Base-by-base conservation (phyloP, 2,329 filamentous ascomycete species). In the Penicillium freii region DNA sequence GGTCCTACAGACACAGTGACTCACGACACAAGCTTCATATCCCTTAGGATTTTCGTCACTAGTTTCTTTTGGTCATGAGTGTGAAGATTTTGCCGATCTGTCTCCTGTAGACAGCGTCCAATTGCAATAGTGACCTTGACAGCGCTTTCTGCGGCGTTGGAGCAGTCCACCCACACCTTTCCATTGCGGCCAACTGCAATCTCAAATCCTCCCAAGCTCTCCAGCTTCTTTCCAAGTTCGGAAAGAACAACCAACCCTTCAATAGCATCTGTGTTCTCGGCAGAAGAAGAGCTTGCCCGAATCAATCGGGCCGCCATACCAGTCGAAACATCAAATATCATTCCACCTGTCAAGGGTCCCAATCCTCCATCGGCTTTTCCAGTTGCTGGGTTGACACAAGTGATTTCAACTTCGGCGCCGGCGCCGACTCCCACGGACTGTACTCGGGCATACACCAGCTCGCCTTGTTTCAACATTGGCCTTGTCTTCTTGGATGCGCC, bases 161-260 rank as follows among this genome's bases (percentile, higher is more conserved):
- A 75, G 64, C 89, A 92, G 69, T 93, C 87, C 15, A 97, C 89
- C 92, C 94, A 97, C 23, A 97, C 84, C 73, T 86, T 88, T 40
- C 94, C 94, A 74, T 99, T 99, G 69, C 91, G 85, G 19, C 94
- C 94, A 9, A 96, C 90, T 0, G 93, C 93, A 58, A 95, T 90
- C 80, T 99, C 94, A 73, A 97, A 99, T 21, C 89, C 87, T 21
- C 77, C 78, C 2, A 72, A 64, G 42, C 69, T 69, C 58, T 77
- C 75, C 15, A 96, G 76, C 53, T 91, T 93, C 57, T 87, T 87
- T 3, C 88, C 92, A 15, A 97, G 77, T 69, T 91, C 89, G 62
- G 96, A 90, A 56, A 97, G 75, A 27, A 97, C 82, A 4, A 86
- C 83, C 8, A 96, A 75, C 23, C 84, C 84, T 17, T 87, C 88